phyloP scores from a whole-genome alignment of 2,329 filamentous ascomycete genomes.

The Aspergillus sp. region DNA sequence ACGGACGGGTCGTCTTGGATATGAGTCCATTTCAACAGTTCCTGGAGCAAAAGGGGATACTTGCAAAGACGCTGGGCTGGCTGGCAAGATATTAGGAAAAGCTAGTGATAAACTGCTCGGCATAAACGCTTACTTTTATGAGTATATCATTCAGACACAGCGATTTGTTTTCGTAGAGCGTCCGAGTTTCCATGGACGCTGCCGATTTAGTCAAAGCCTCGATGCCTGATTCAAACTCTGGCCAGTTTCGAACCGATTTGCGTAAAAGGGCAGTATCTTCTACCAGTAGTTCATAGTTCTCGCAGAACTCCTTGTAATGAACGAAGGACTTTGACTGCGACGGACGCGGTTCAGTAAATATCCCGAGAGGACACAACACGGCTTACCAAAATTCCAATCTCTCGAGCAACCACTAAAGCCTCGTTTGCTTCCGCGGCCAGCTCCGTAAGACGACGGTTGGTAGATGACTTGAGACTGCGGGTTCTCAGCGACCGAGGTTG shows the following conservation, averaged over 20 bases:
- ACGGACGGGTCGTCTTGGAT: slow-evolving; percentile 83
- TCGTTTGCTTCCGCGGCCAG: slow-evolving; percentile 58
- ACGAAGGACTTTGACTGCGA: slow-evolving; percentile 77
- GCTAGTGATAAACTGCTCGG: not conserved
- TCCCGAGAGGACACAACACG: no score
- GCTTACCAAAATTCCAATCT: slow-evolving; percentile 58
- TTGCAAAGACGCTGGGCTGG: slow-evolving; percentile 91
- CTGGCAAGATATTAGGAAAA: slow-evolving; percentile 51
- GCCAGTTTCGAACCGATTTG: slow-evolving; percentile 73
- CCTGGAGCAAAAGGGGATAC: slow-evolving; percentile 84
- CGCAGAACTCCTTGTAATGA: slow-evolving; percentile 88
- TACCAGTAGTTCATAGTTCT: slow-evolving; percentile 84
- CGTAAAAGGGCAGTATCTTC: slow-evolving; percentile 74
- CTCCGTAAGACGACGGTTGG: slow-evolving; percentile 38
- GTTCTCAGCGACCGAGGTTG: slow-evolving; percentile 34
- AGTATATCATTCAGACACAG: slow-evolving; percentile 83
- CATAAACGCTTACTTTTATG: slow-evolving; percentile 70
- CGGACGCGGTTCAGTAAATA: slow-evolving; percentile 50
- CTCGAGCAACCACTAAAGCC: slow-evolving; percentile 57
- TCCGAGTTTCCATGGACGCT: slow-evolving; percentile 68
- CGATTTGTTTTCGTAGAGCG: slow-evolving; percentile 70
- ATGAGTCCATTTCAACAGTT: slow-evolving; percentile 81
- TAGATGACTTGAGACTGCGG: slow-evolving; percentile 34
- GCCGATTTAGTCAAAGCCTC: slow-evolving; percentile 80
- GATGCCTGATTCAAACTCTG: slow-evolving; percentile 79